Conservation (phyloP, 108 stramenopile genomes). For the Mediolabrus comicus region DNA sequence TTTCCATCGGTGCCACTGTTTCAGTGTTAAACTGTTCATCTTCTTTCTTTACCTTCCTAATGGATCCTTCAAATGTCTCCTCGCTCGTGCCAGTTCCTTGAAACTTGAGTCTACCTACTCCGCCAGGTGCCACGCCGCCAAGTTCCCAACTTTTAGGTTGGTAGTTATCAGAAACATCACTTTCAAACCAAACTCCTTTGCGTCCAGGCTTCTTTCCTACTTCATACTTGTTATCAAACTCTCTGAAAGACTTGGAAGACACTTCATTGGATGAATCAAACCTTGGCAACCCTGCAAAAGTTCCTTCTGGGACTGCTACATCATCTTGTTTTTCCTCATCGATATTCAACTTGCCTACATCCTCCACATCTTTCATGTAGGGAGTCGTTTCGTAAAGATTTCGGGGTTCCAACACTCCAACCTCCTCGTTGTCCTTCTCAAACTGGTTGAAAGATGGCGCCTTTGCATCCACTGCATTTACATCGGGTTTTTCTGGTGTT, state of each 20-base stretch:
- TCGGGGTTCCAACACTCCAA: background rate
- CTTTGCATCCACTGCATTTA: background rate
- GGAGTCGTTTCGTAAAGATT: background rate
- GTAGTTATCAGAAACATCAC: slow-evolving; percentile 7
- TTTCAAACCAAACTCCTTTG: slow-evolving; percentile 9
- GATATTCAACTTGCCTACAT: slow-evolving; percentile 9
- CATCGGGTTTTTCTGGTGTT: background rate
- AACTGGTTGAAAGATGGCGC: background rate
- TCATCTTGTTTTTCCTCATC: background rate
- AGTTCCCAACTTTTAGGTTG: background rate
- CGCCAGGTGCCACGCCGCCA: background rate
- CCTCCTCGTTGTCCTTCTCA: background rate
- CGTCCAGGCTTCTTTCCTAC: background rate
- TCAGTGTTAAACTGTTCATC: background rate
- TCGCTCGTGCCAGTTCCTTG: background rate
- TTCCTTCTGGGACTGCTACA: background rate
- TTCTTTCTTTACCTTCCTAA: background rate
- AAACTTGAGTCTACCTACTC: slow-evolving; percentile 25
- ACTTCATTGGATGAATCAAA: background rate
- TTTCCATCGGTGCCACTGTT: background rate
- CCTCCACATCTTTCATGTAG: background rate
- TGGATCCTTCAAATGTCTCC: background rate
- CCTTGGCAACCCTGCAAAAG: slow-evolving; percentile 8
- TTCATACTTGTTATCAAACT: background rate
- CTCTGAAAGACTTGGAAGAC: slow-evolving; percentile 5